Evolutionary conservation across 1,284 basidiomycete genomes (phyloP).

Genomic region (Abortiporus biennis): DNA sequence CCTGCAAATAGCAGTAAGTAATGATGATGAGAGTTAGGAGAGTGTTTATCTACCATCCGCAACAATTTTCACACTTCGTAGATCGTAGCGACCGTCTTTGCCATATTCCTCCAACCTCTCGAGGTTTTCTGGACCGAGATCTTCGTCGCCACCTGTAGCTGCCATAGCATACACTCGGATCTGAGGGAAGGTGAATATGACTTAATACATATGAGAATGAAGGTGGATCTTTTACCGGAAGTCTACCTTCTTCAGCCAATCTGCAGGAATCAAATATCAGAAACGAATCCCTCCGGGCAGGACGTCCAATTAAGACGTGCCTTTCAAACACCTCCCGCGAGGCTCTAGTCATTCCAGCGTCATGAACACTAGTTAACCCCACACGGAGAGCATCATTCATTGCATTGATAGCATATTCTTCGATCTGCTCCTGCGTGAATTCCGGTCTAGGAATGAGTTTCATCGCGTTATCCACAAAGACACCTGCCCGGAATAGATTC

Average conservation of each 20-base stretch:
- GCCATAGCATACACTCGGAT: constrained; percentile 80
- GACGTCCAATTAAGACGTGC: constrained; percentile 34
- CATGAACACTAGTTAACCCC: constrained; percentile 82
- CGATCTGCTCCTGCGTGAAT: constrained; percentile 53
- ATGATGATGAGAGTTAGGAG: constrained; percentile 1
- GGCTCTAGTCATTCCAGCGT: constrained; percentile 55
- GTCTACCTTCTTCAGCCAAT: constrained; percentile 17
- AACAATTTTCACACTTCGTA: constrained; percentile 83
- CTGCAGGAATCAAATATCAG: constrained; percentile 8
- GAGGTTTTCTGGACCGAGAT: constrained; percentile 51
- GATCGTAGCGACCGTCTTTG: constrained; percentile 52
- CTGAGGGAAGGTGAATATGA: constrained; percentile 26
- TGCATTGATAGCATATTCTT: constrained; percentile 56
- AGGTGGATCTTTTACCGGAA: constrained; percentile 46
- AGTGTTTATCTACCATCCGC: constrained; percentile 51
- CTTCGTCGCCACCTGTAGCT: constrained; percentile 45
- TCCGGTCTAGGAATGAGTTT: constrained; percentile 58
- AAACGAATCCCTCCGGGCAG: not conserved
- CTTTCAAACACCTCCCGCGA: constrained; percentile 51
- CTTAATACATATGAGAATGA: not conserved
- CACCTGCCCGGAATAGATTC: constrained; percentile 31
- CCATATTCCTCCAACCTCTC: constrained; percentile 60
- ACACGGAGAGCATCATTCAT: constrained; percentile 63
- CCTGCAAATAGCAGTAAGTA: constrained; percentile 33
- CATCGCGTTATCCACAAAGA: constrained; percentile 74